Evolutionary conservation across 352 stramenopile genomes (phyloP).

Genomic region (Phytophthora foliorum): DNA sequence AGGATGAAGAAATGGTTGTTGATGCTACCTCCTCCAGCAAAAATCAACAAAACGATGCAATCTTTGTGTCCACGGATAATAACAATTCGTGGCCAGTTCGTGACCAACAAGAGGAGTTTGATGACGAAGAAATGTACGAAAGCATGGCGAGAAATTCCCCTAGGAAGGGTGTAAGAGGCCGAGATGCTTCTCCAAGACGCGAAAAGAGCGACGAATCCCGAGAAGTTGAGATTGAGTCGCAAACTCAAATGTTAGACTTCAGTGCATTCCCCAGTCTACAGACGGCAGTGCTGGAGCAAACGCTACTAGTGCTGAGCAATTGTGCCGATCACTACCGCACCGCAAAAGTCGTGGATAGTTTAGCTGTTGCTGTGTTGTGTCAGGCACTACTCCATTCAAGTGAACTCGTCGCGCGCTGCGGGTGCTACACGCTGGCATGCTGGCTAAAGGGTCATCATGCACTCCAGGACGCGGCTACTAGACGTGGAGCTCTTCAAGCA

Average conservation of each 20-base stretch:
- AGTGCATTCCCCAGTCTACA: conserved; percentile 67
- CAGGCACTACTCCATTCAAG: conserved; percentile 67
- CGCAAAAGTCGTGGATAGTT: conserved; percentile 46
- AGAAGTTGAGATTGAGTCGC: conserved; percentile 13
- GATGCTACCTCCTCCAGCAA: conserved; percentile 1
- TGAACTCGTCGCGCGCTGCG: conserved; percentile 75
- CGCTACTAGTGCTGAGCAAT: conserved; percentile 74
- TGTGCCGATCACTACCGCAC: conserved; percentile 62
- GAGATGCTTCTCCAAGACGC: conserved; percentile 9
- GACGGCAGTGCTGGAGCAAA: conserved; percentile 72
- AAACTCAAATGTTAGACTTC: conserved; percentile 53
- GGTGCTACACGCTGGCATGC: conserved; percentile 69
- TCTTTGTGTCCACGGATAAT: conserved; percentile 1
- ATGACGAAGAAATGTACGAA: conserved; percentile 37
- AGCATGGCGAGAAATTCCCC: conserved; percentile 25
- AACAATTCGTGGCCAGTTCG: not conserved
- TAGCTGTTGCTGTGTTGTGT: conserved; percentile 70
- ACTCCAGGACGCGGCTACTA: conserved; percentile 62
- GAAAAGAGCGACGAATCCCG: conserved; percentile 35
- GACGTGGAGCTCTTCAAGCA: conserved; percentile 49
- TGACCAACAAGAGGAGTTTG: conserved; percentile 12
- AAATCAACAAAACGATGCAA: not conserved
- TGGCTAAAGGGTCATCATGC: conserved; percentile 66
- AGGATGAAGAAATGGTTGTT: not conserved
- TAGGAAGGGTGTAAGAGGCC: conserved; percentile 20